Base-by-base conservation (phyloP, 2,329 filamentous ascomycete species). In the Fusarium falciforme region DNA sequence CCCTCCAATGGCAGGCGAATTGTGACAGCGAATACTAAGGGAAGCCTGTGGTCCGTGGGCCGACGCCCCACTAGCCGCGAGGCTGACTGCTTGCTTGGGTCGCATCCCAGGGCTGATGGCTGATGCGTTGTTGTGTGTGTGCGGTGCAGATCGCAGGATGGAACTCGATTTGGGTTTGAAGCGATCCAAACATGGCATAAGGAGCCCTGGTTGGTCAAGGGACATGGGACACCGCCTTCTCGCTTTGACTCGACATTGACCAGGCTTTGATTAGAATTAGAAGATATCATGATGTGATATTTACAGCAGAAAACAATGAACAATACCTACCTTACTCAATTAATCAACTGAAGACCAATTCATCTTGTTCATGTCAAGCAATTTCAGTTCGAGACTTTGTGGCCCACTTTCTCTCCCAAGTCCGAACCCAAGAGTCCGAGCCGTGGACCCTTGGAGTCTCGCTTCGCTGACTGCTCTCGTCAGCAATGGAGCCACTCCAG, bases 1-100 rank as follows among this genome's bases (percentile, higher is more conserved):
- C 42, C 63, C 58, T 67, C 64, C 64, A 75, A 75, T 75, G 16
- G 40, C 22, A 22, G 35, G 38, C 49, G 25, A 38, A 44, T 74
- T n/a, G 70, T 71, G 69, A 71, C 67, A 68, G 36, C 29, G 33
- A 47, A 55, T 33, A 55, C n/a, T 14, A 17, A 59, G 22, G 22
- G 25, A 14, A 17, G n/a, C 27, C 40, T 33, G 16, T 40, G 52
- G 52, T 70, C 61, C 14, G 60, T 68, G 59, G 31, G n/a, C 22
- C 47, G 54, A 49, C 57, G 38, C 57, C 27, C 36, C 47, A 16
- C 25, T 47, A 52, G 25, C 52, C 44, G 68, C 54, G 71, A 69
- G 67, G 52, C 65, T 74, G 61, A 66, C 67, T 62, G 27, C 31
- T 36, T 33, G 9, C 22, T 40, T 52, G 55, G 38, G 36, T 64